Evolutionary conservation across 768 basidiomycete species (phyloP).

Genomic region (Russula sp.): DNA sequence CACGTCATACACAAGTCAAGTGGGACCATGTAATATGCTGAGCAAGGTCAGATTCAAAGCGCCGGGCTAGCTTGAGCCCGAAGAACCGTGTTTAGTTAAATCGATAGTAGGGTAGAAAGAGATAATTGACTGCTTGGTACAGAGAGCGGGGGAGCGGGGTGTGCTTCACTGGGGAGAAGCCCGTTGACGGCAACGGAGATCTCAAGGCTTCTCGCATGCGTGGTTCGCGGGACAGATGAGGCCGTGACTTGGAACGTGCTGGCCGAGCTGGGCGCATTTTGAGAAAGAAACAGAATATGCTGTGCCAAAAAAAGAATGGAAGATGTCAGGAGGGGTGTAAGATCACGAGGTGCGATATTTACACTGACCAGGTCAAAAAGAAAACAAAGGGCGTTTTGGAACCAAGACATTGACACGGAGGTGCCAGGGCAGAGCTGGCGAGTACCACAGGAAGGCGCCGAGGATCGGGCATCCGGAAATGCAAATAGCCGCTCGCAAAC

Average conservation of each 20-base stretch:
- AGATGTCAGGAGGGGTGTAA: constrained; percentile 6
- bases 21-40: not conserved
- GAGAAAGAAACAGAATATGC: constrained; percentile 2
- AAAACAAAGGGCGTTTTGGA: constrained; percentile 2
- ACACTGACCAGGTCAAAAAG: constrained; percentile 2
- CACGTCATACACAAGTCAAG: not conserved
- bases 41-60: not conserved
- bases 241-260: constrained; percentile 11
- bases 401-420: not conserved
- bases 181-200: constrained; percentile 13
- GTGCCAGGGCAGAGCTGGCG: not conserved
- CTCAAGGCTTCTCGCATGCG: constrained; percentile 9
- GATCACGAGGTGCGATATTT: constrained; percentile 12
- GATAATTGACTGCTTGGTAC: not conserved
- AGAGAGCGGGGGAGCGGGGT: not conserved
- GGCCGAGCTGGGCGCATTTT: not conserved
- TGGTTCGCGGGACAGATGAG: constrained; percentile 16
- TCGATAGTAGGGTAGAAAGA: not conserved
- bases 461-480: not conserved
- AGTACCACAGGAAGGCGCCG: not conserved
- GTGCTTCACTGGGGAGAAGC: not conserved
- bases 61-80: not conserved
- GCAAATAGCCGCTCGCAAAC: not conserved
- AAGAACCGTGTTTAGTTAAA: not conserved
- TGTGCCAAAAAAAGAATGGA: constrained; percentile 10